Evolutionary conservation across 495 filamentous ascomycete species (phyloP).

Genomic region (Penicillium crystallinum): DNA sequence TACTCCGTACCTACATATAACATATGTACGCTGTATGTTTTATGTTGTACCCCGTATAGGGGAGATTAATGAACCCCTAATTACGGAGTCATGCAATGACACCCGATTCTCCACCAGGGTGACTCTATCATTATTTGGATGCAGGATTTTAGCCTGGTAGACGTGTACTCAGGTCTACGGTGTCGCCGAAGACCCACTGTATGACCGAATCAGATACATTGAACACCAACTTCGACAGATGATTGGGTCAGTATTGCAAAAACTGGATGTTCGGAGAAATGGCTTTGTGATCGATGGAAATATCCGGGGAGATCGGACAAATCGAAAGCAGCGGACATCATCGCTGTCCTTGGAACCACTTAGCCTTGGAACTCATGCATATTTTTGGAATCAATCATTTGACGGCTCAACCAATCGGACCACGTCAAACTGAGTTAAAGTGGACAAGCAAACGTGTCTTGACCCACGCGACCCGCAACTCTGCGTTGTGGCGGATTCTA

Average conservation of each 20-base stretch:
- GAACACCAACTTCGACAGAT: too few relatives aligned
- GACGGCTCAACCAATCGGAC: neutral
- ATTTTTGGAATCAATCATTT: slow-evolving; percentile 2
- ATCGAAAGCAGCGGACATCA: neutral
- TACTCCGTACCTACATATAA: too few relatives aligned
- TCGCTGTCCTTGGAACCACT: neutral
- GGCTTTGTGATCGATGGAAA: neutral
- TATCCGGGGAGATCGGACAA: slow-evolving; percentile 10
- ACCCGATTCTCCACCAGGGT: neutral
- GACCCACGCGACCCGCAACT: neutral
- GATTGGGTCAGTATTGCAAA: too few relatives aligned
- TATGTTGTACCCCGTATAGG: too few relatives aligned
- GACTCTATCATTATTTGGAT: neutral
- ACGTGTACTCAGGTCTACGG: too few relatives aligned
- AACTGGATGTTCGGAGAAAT: neutral
- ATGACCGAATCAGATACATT: neutral
- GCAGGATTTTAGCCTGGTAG: too few relatives aligned
- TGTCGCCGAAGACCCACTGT: neutral
- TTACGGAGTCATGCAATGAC: neutral
- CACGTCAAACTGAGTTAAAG: neutral
- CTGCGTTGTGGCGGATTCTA: slow-evolving; percentile 10
- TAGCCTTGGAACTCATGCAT: too few relatives aligned
- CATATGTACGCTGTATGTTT: too few relatives aligned
- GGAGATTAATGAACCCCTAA: too few relatives aligned
- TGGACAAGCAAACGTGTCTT: slow-evolving; percentile 2